Conservation (phyloP, 2,329 filamentous ascomycete species). For the Ascochyta koolunga region DNA sequence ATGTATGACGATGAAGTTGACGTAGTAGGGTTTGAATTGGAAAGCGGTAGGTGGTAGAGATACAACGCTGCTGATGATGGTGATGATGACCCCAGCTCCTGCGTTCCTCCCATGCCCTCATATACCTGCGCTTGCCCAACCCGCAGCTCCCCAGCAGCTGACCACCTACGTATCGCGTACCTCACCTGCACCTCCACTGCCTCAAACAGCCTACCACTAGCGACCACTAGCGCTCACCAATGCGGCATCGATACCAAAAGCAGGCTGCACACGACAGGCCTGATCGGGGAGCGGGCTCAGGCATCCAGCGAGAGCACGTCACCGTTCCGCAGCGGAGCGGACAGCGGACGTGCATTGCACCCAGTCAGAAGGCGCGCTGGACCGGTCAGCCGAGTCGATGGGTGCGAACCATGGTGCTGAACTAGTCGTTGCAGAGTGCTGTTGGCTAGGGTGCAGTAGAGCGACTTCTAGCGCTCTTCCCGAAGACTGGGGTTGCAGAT, state of each 20-base stretch:
- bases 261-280: background rate
- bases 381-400: background rate
- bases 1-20: background rate
- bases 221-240: background rate
- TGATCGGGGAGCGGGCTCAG: background rate
- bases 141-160: background rate
- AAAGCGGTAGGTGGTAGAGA: too few species aligned
- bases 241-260: background rate
- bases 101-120: background rate
- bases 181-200: background rate
- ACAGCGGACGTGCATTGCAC: too few species aligned
- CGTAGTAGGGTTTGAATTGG: too few species aligned
- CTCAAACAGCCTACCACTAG: conserved; percentile 9
- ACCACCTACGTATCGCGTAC: background rate
- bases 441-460: background rate
- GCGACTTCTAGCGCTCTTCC: conserved; percentile 6
- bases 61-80: too few species aligned
- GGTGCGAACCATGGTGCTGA: background rate
- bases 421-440: background rate
- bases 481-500: conserved; percentile 8
- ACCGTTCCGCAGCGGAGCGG: background rate
- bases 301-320: background rate
- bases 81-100: background rate
- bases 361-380: background rate
- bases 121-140: background rate